phyloP scores from a whole-genome alignment of 768 basidiomycete species.

The Collybia sp. region DNA sequence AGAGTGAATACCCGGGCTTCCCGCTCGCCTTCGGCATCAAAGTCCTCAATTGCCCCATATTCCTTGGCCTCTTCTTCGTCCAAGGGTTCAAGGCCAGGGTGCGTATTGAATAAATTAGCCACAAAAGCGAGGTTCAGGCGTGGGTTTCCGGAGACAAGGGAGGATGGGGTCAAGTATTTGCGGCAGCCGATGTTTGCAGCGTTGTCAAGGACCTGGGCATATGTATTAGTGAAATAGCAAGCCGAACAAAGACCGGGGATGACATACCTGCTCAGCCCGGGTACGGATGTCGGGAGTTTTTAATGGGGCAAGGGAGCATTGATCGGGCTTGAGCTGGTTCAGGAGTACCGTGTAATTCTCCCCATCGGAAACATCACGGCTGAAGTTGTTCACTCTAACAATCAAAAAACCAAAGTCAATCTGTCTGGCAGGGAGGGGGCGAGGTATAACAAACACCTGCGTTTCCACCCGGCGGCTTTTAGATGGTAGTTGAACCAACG shows the following conservation, averaged over 20 bases:
- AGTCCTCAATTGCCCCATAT: slow-evolving; percentile 89
- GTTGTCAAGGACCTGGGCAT: slow-evolving; percentile 74
- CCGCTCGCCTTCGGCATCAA: slow-evolving; percentile 97
- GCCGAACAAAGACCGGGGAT: neutral
- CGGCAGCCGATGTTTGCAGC: slow-evolving; percentile 92
- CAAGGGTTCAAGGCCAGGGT: slow-evolving; percentile 90
- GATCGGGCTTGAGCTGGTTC: slow-evolving; percentile 91
- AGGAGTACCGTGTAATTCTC: slow-evolving; percentile 97
- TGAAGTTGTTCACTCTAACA: slow-evolving; percentile 93
- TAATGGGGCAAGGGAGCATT: slow-evolving; percentile 88
- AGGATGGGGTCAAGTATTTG: slow-evolving; percentile 90
- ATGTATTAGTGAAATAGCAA: neutral
- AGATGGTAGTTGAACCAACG: slow-evolving; percentile 99
- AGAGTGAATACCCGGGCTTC: slow-evolving; percentile 97
- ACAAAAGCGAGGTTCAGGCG: slow-evolving; percentile 98
- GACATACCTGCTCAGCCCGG: slow-evolving; percentile 75
- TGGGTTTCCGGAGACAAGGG: slow-evolving; percentile 91
- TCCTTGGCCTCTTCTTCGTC: slow-evolving; percentile 93
- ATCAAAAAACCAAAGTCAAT: neutral
- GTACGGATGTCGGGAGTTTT: slow-evolving; percentile 78
- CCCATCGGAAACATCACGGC: slow-evolving; percentile 93
- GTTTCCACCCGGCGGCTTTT: slow-evolving; percentile 89
- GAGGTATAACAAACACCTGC: slow-evolving; percentile 45
- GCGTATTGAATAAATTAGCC: slow-evolving; percentile 97
- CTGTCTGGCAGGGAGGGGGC: neutral